Conservation (phyloP, 2,329 filamentous ascomycete species). For the Rutstroemia sydowiana region DNA sequence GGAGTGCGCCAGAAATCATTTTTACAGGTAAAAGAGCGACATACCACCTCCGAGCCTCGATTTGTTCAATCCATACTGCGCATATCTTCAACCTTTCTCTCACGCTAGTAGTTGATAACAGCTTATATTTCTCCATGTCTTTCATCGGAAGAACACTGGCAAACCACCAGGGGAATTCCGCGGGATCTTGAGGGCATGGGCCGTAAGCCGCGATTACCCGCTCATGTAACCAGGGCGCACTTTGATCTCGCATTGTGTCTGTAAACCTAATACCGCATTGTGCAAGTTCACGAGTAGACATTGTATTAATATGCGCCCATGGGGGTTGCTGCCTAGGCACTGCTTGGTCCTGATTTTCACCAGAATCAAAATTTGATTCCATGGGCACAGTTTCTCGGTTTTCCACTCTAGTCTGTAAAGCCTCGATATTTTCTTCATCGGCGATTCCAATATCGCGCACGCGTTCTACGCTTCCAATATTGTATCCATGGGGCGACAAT, state of each 20-base stretch:
- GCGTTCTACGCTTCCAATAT: slow-evolving; percentile 66
- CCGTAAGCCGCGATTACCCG: slow-evolving; percentile 46
- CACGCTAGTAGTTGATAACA: slow-evolving; percentile 68
- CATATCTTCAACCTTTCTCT: slow-evolving; percentile 77
- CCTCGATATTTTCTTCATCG: slow-evolving; percentile 73
- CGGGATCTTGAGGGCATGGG: slow-evolving; percentile 64
- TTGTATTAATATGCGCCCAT: no score
- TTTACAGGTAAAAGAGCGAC: not conserved
- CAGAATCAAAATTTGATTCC: no score
- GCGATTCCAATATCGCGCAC: slow-evolving; percentile 75
- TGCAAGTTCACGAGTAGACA: no score
- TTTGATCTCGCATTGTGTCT: no score
- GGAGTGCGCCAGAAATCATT: not conserved
- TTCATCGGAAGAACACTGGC: slow-evolving; percentile 72
- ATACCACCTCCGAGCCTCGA: not conserved
- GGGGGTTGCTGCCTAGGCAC: no score
- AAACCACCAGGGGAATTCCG: slow-evolving; percentile 84
- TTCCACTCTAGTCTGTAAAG: slow-evolving; percentile 45
- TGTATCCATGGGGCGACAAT: slow-evolving; percentile 48
- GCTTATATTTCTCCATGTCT: slow-evolving; percentile 70
- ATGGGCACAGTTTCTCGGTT: slow-evolving; percentile 9
- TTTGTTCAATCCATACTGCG: slow-evolving; percentile 51
- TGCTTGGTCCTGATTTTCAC: no score
- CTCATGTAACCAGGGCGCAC: no score
- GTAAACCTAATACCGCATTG: no score